A percentile compares a stretch with the other conserved stretches of the same genome.
Evolutionary conservation across 2,329 filamentous ascomycete species (phyloP).

Genomic region (Purpureocillium takamizusanense): DNA sequence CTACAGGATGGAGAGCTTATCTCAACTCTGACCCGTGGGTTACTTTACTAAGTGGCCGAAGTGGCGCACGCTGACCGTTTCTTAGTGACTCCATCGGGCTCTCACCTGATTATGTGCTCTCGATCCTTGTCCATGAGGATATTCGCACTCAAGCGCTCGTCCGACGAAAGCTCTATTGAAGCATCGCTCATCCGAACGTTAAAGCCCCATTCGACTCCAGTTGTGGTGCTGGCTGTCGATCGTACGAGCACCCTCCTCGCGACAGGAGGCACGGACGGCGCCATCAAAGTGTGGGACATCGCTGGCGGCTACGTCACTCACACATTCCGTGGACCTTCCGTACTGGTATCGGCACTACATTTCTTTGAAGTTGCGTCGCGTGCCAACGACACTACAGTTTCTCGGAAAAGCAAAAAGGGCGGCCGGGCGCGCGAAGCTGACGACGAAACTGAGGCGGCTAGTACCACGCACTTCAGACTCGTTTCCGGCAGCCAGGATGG

Average conservation of each 20-base stretch:
- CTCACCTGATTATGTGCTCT: slow-evolving; percentile 84
- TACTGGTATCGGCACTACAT: slow-evolving; percentile 79
- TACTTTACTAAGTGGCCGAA: not conserved
- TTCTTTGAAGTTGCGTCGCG: slow-evolving; percentile 71
- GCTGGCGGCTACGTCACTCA: slow-evolving; percentile 84
- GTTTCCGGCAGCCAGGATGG: slow-evolving; percentile 92
- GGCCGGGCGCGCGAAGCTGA: slow-evolving; percentile 19
- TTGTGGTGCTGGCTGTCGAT: slow-evolving; percentile 79
- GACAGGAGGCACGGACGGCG: slow-evolving; percentile 86
- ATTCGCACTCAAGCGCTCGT: slow-evolving; percentile 59
- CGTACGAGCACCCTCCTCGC: slow-evolving; percentile 81
- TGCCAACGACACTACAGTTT: slow-evolving; percentile 16
- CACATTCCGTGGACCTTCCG: slow-evolving; percentile 87
- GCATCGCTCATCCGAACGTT: slow-evolving; percentile 66
- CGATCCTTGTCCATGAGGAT: slow-evolving; percentile 94
- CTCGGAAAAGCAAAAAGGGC: slow-evolving; percentile 25
- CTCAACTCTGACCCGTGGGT: slow-evolving; percentile 59
- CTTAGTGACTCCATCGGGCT: slow-evolving; percentile 75
- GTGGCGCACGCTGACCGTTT: slow-evolving; percentile 7
- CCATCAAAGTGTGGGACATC: slow-evolving; percentile 96
- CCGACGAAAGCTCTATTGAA: slow-evolving; percentile 48
- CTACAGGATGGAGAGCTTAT: slow-evolving; percentile 67
- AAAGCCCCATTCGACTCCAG: slow-evolving; percentile 84
- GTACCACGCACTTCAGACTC: slow-evolving; percentile 58
- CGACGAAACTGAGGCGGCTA: slow-evolving; percentile 30